Conservation (phyloP, 208 protist genomes). For the Trypanosoma cruzi region DNA sequence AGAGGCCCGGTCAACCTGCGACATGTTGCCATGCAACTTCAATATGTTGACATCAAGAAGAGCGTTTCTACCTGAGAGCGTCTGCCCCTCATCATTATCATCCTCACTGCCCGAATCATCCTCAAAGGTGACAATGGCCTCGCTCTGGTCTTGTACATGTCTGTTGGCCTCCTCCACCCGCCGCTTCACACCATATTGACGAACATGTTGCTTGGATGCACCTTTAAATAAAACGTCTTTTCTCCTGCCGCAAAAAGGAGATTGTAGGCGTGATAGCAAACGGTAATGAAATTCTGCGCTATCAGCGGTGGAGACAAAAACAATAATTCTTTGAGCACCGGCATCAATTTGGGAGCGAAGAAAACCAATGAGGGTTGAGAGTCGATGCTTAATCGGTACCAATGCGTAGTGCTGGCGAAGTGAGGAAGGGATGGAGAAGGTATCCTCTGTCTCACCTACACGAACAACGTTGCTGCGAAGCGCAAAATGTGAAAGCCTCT, state of each 20-base stretch:
- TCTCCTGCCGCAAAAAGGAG: constrained; percentile 44
- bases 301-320: constrained; percentile 81
- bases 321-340: constrained; percentile 51
- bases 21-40: constrained; percentile 84
- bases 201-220: constrained; percentile 6
- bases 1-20: constrained; percentile 73
- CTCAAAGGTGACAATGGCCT: constrained; percentile 31
- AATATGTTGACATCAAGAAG: constrained; percentile 94
- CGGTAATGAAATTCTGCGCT: constrained; percentile 82
- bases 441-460: constrained; percentile 40
- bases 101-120: constrained; percentile 36
- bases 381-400: constrained; percentile 66
- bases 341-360: constrained; percentile 57
- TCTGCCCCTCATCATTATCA: constrained; percentile 76
- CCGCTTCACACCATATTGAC: constrained; percentile 23
- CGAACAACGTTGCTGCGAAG: constrained; percentile 49
- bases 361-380: constrained; percentile 67
- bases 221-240: neutral
- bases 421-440: constrained; percentile 44
- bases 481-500: constrained; percentile 88
- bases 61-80: constrained; percentile 93
- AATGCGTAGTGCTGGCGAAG: constrained; percentile 71
- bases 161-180: constrained; percentile 25
- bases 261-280: constrained; percentile 56
- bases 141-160: constrained; percentile 15